Evolutionary conservation across 2,329 filamentous ascomycete genomes (phyloP).

Genomic region (Diaporthe caulivora): DNA sequence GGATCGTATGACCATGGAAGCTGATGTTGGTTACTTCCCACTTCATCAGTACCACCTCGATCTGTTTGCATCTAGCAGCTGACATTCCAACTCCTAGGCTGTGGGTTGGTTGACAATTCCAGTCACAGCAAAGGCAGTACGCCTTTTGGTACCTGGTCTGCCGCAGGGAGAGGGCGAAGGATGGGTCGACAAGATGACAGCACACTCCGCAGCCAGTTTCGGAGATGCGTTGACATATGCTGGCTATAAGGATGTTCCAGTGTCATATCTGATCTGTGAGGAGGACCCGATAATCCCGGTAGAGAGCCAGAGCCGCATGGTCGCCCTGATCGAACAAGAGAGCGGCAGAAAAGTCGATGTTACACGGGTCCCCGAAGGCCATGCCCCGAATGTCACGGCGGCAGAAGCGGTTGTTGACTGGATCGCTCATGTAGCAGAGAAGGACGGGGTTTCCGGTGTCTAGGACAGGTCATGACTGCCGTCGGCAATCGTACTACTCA

Average conservation of each 20-base stretch:
- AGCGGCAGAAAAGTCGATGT: neutral
- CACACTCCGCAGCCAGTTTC: neutral
- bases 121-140: neutral
- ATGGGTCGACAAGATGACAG: neutral
- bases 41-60: neutral
- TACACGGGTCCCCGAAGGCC: neutral
- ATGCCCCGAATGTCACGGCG: neutral
- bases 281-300: neutral
- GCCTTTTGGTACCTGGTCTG: neutral
- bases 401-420: conserved; percentile 3
- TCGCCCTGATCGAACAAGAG: neutral
- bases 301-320: neutral
- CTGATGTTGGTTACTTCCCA: neutral
- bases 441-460: neutral
- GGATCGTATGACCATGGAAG: neutral
- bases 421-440: neutral
- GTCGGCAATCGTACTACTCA: neutral
- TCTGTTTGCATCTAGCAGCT: neutral
- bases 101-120: conserved; percentile 8
- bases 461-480: neutral
- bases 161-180: neutral
- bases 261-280: conserved; percentile 5
- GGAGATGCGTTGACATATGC: neutral
- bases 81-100: neutral
- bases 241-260: conserved; percentile 1